Conservation (phyloP, 148 eudicot species). For the Persicaria maculosa region DNA sequence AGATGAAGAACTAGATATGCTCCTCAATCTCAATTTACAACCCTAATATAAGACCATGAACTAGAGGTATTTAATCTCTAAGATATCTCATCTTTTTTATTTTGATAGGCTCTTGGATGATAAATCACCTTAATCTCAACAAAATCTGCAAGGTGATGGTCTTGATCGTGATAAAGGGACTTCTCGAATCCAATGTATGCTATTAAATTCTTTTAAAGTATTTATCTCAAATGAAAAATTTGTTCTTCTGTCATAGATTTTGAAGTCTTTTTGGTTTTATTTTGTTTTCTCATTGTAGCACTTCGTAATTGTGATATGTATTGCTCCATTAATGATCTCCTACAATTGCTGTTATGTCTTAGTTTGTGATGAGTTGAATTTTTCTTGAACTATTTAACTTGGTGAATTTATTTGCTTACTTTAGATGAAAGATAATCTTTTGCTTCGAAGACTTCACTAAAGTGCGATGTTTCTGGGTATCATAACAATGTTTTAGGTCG, state of each 20-base stretch:
- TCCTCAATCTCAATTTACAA: not conserved
- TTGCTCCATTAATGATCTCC: not conserved
- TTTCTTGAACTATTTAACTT: not conserved
- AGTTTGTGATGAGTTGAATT: not conserved
- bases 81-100: not conserved
- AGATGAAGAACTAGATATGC: not conserved
- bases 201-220: not conserved
- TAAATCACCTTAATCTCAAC: conserved; percentile 90
- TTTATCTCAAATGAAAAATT: not conserved
- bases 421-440: conserved; percentile 1
- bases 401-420: not conserved
- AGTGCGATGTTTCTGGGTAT: conserved; percentile 95
- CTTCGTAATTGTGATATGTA: not conserved
- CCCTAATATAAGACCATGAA: not conserved
- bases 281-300: not conserved
- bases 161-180: conserved; percentile 95
- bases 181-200: conserved; percentile 85
- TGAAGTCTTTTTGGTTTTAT: not conserved
- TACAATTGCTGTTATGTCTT: too few relatives aligned
- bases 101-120: conserved; percentile 66
- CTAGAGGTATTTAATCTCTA: not conserved
- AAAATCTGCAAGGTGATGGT: conserved; percentile 76
- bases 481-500: conserved; percentile 32
- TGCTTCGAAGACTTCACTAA: conserved; percentile 70
- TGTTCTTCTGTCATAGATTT: not conserved